Conservation (phyloP, 2,329 filamentous ascomycete genomes). For the Fusarium siculi region DNA sequence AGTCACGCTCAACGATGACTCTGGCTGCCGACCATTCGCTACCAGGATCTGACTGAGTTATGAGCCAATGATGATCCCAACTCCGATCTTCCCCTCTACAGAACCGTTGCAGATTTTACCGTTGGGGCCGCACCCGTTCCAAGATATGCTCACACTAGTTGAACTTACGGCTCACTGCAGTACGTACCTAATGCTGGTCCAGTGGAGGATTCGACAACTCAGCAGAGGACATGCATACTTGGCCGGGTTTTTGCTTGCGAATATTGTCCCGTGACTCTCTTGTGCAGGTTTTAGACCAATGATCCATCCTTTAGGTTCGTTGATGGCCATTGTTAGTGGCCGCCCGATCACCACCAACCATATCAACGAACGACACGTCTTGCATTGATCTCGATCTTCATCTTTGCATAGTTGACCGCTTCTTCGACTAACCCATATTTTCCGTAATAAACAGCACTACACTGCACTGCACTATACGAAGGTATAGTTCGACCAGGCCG, state of each 20-base stretch:
- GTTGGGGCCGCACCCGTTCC: constrained; percentile 10
- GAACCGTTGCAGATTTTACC: constrained; percentile 28
- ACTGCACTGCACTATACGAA: not conserved
- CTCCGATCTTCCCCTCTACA: not conserved
- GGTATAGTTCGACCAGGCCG: not conserved
- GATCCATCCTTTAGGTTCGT: not conserved
- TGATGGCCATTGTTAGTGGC: constrained; percentile 8
- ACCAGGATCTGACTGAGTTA: constrained; percentile 13
- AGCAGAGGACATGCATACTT: constrained; percentile 23
- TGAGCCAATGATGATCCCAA: constrained; percentile 17
- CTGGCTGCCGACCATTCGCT: constrained; percentile 19
- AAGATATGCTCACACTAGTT: constrained; percentile 21
- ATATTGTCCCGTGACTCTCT: constrained; percentile 31
- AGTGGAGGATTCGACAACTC: constrained; percentile 25
- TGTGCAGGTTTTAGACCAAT: constrained; percentile 26
- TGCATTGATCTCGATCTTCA: constrained; percentile 18
- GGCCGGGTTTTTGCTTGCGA: constrained; percentile 13
- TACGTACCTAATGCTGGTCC: not conserved
- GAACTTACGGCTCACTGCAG: constrained; percentile 20
- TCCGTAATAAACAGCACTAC: not conserved
- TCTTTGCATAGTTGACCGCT: constrained; percentile 22
- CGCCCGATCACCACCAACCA: constrained; percentile 18
- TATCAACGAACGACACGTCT: constrained; percentile 10
- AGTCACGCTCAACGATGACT: constrained; percentile 28
- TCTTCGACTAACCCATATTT: not conserved